Conservation (phyloP, 345 rosid species). For the Mangifera indica region DNA sequence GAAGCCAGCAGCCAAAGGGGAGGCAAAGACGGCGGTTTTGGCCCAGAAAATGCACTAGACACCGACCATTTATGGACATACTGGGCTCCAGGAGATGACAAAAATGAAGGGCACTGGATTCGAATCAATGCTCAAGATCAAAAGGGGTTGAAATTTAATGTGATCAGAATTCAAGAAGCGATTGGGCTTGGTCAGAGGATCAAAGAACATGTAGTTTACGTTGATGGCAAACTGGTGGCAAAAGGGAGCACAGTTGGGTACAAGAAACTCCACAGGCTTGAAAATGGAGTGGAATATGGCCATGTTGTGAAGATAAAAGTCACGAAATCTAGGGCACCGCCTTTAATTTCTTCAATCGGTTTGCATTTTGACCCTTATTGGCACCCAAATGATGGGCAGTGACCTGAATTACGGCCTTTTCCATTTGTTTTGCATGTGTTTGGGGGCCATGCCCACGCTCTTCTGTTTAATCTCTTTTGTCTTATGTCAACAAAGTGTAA, state of each 20-base stretch:
- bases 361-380: conserved; percentile 59
- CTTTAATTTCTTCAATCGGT: conserved; percentile 66
- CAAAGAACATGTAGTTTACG: conserved; percentile 43
- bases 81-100: conserved; percentile 48
- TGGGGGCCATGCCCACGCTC: background rate
- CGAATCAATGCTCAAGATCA: conserved; percentile 30
- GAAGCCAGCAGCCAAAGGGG: conserved; percentile 60
- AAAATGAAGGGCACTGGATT: conserved; percentile 40
- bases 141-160: conserved; percentile 49
- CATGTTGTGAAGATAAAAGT: conserved; percentile 42
- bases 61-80: conserved; percentile 63
- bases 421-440: background rate
- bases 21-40: conserved; percentile 48
- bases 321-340: conserved; percentile 45
- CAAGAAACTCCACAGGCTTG: conserved; percentile 60
- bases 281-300: conserved; percentile 31
- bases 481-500: background rate
- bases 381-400: conserved; percentile 28
- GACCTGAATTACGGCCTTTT: background rate
- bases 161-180: conserved; percentile 67
- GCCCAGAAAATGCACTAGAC: conserved; percentile 59
- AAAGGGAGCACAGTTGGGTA: conserved; percentile 63
- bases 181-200: conserved; percentile 74
- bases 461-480: background rate
- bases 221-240: conserved; percentile 50